Evolutionary conservation across 805 yeast genomes (phyloP), one percentile per base, ranked within the genome.

Genomic region (Hanseniaspora occidentalis): DNA sequence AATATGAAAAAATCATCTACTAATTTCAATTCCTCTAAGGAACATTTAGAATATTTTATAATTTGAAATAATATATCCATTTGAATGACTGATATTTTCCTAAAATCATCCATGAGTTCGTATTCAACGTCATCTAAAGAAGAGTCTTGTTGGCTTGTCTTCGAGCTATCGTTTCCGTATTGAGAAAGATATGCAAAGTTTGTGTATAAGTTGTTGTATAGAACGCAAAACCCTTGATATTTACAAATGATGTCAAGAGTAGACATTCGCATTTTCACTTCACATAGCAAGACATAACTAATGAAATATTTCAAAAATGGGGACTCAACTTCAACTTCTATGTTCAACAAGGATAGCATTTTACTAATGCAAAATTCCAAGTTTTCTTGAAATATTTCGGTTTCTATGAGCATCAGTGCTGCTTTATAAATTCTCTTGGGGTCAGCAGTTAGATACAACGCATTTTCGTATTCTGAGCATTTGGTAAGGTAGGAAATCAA

Each of bases 51-150:
- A 24, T 64, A 67, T 45, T 70, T 66, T 53, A 80, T 70, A 45
- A 75, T 54, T 48, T 75, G 79, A 52, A 65, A 77, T 39, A 75
- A 49, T 17, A 79, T 55, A 47, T 72, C 77, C 51, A 77, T 52
- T 43, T 70, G 65, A 4, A 69, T 62, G 1, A 66, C 58, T 6
- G 68, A 62, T 2, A 67, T 51, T 45, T 66, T 62, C 38, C 59
- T 59, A 52, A 50, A 57, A 42, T 49, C 60, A 35, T 51, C 62
- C 20, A 62, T 58, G 39, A 57, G 61, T 11, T 40, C 60, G 10
- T 47, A 18, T 22, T 58, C 61, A 9, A 62, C 54, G 6, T 59
- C 61, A 8, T 48, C 44, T 20, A 39, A 25, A 17, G 45, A 47
- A 37, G 46, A 22, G 35, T 6, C 43, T 44, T 29, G 43, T 37